Evolutionary conservation across 1,139 yeast genomes (phyloP).

Genomic region (Geotrichum cucujoidarum): DNA sequence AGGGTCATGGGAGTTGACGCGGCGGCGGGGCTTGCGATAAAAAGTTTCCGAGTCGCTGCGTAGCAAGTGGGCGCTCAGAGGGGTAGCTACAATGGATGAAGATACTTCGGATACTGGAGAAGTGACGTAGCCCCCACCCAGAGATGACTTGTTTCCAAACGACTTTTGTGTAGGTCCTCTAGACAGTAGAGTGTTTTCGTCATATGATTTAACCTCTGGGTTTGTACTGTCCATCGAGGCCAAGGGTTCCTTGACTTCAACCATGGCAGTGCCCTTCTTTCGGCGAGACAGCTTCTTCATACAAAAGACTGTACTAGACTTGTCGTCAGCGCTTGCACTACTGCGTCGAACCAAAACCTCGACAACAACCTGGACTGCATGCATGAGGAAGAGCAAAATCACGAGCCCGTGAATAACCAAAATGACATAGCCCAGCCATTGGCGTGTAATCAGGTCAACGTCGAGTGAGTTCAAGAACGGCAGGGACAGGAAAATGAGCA

Average conservation of each 20-base stretch:
- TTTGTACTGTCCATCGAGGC: not conserved
- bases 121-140: slow-evolving; percentile 9
- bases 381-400: slow-evolving; percentile 31
- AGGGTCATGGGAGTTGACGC: slow-evolving; percentile 28
- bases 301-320: slow-evolving; percentile 25
- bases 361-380: slow-evolving; percentile 31
- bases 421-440: slow-evolving; percentile 37
- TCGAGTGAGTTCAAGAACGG: slow-evolving; percentile 31
- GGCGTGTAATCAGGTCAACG: slow-evolving; percentile 26
- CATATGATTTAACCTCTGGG: too few species aligned
- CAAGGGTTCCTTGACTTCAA: not conserved
- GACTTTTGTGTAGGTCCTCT: not conserved
- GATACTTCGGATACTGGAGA: slow-evolving; percentile 14
- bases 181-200: slow-evolving; percentile 1
- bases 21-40: slow-evolving; percentile 31
- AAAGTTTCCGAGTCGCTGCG: slow-evolving; percentile 21
- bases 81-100: slow-evolving; percentile 1
- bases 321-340: slow-evolving; percentile 27
- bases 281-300: slow-evolving; percentile 28
- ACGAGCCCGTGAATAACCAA: slow-evolving; percentile 34
- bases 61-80: not conserved
- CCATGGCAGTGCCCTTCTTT: slow-evolving; percentile 6
- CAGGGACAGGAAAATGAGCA: slow-evolving; percentile 31
- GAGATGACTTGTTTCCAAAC: not conserved
- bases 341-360: slow-evolving; percentile 31